Evolutionary conservation across 2,329 filamentous ascomycete genomes (phyloP), one percentile per base, ranked within the genome.

Genomic region (Diaporthe sp.): DNA sequence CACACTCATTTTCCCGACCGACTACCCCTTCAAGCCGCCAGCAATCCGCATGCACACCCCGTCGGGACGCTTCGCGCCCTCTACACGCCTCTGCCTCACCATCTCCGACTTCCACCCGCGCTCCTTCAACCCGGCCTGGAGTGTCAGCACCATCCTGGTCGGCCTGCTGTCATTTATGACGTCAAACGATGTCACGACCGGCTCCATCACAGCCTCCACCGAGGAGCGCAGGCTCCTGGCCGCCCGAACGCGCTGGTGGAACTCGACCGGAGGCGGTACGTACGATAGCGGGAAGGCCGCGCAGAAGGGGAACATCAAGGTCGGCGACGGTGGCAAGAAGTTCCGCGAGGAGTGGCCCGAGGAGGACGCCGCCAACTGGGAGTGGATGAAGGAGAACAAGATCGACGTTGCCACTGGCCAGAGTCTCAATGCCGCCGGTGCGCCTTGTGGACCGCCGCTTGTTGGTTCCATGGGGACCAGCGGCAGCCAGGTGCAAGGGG

Each of bases 21-120:
- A 98, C 87, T 99, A 99, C 84, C 97, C 97, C 37, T 99, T 98
- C 85, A 96, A 96, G 17, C 97, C 97, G 44, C 97, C 97, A 6
- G 95, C 97, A 2, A 99, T 99, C 85, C 95, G 96, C 82, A 99
- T 99, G 97, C 97, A 98, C 88, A 99, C 97, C 0, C 97, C 97
- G 2, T 96, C 94, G 17, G 97, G 97, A 76, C 94, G 97, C 82
- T 99, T 99, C 86, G 95, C 98, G 83, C 95, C 96, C 2, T 97
- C 94, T 2, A 96, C 95, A 20, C 92, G 97, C 68, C 91, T 99
- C 31, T 99, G 97, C 82, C 93, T 99, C 65, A 97, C 94, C 82
- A 99, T 99, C 81, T 96, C 93, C 80, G 97, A 99, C 83, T 99
- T 98, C 86, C 97, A 99, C 83, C 97, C 97, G 5, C 98, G 98